Percentiles rank a stretch among this genome's conserved stretches.
These are phyloP conservation scores for Backusella parvicylindrica DNA, from an alignment of 192 early-diverging fungal species.

Conservation along the genomic window DNA sequence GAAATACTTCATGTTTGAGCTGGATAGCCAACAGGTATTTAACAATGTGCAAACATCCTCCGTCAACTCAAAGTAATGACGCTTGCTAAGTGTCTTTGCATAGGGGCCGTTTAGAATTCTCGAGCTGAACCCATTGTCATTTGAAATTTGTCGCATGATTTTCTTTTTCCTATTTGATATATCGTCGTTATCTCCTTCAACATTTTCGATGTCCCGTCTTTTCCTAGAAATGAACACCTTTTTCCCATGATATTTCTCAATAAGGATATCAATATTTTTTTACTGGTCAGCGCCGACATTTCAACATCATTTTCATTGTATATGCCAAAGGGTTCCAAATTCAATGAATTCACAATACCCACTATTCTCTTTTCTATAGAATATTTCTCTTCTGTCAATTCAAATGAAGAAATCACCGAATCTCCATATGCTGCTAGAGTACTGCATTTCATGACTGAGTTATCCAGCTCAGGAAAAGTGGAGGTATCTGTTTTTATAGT, in stretches of 20 bases:
- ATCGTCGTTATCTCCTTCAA: not conserved
- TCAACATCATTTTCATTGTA: not conserved
- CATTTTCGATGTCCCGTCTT: not conserved
- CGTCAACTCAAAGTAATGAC: conserved; percentile 10
- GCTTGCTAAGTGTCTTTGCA: conserved; percentile 6
- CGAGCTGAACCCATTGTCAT: conserved; percentile 3
- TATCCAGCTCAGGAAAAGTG: not conserved
- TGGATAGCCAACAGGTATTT: conserved; percentile 20
- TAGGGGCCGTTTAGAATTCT: conserved; percentile 12
- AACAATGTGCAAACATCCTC: conserved; percentile 23
- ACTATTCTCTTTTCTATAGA: not conserved
- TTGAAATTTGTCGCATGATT: not conserved
- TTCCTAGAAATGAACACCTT: not conserved
- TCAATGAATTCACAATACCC: not conserved
- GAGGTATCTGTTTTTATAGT: not conserved
- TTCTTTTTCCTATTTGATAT: not conserved
- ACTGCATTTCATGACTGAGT: not conserved
- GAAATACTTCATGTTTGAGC: conserved; percentile 16
- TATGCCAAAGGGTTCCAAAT: not conserved
- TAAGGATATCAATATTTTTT: not conserved
- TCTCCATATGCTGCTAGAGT: conserved; percentile 1
- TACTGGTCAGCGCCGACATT: not conserved
- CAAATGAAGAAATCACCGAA: not conserved
- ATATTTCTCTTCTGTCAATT: conserved; percentile 1
- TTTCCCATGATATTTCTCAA: not conserved